Evolutionary conservation across 129 eudicot species (phyloP).

Genomic region (Ambrosia artemisiifolia): DNA sequence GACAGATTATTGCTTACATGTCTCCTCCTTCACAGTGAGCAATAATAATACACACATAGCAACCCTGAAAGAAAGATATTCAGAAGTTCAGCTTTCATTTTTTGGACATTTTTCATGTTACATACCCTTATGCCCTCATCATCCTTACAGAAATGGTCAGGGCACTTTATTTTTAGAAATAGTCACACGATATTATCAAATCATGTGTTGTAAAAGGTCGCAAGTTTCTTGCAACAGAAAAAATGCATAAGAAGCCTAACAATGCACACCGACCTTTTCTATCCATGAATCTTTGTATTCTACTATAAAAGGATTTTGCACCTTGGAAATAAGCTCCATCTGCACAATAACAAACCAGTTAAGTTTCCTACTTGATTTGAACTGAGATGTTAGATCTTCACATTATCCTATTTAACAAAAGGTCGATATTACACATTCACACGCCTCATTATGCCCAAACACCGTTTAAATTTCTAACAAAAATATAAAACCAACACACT

Average conservation of each 20-base stretch:
- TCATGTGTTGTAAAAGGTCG: neutral
- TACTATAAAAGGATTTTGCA: slow-evolving; percentile 73
- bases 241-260: slow-evolving; percentile 12
- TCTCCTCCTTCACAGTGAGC: slow-evolving; percentile 98
- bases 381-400: slow-evolving; percentile 8
- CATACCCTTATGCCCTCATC: neutral
- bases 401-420: neutral
- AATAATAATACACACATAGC: slow-evolving; percentile 92
- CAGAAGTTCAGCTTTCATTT: slow-evolving; percentile 7
- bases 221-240: slow-evolving; percentile 11
- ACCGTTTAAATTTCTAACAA: neutral
- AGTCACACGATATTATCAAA: slow-evolving; percentile 4
- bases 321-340: slow-evolving; percentile 90
- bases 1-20: slow-evolving; percentile 55
- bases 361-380: slow-evolving; percentile 10
- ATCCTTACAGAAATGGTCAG: neutral
- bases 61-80: slow-evolving; percentile 60
- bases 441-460: neutral
- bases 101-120: slow-evolving; percentile 1
- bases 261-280: slow-evolving; percentile 58
- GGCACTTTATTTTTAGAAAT: neutral
- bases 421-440: neutral
- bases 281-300: slow-evolving; percentile 99
- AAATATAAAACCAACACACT: neutral
- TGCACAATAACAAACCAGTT: slow-evolving; percentile 36